A percentile compares a stretch with the other conserved stretches of the same genome.
Conservation (phyloP, 78 protist genomes). For the Cavenderia fasciculata region DNA sequence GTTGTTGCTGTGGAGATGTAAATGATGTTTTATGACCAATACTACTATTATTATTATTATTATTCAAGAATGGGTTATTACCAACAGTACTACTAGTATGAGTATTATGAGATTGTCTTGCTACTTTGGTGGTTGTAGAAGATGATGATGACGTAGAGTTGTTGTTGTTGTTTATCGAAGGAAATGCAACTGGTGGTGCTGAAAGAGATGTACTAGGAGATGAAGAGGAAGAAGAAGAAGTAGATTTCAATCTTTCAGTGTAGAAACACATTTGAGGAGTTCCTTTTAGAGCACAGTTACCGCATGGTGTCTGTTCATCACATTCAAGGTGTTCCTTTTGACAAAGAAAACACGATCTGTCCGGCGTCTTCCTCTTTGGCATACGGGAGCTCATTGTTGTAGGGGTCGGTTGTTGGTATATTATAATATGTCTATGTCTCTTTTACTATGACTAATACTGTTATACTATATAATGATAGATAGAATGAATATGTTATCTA, state of each 20-base stretch:
- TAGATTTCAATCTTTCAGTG: neutral
- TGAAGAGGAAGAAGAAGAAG: neutral
- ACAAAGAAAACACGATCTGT: slow-evolving; percentile 44
- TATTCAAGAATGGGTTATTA: too few species aligned
- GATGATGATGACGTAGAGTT: neutral
- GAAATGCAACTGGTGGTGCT: neutral
- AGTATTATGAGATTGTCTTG: neutral
- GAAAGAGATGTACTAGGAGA: neutral
- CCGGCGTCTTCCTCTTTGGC: slow-evolving; percentile 57
- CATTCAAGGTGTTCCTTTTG: slow-evolving; percentile 38
- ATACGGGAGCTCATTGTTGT: neutral
- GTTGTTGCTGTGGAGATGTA: neutral
- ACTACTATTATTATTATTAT: neutral
- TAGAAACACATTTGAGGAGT: slow-evolving; percentile 55
- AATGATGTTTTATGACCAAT: neutral
- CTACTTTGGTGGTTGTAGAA: neutral
- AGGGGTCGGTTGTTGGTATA: too few species aligned
- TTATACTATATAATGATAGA: too few species aligned
- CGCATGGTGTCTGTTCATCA: slow-evolving; percentile 50
- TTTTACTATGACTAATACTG: too few species aligned
- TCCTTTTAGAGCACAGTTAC: slow-evolving; percentile 35
- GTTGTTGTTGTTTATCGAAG: neutral
- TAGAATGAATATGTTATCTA: too few species aligned
- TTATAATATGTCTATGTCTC: too few species aligned
- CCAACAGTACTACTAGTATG: too few species aligned